Base-by-base conservation (phyloP, 2,329 filamentous ascomycete genomes). In the Aspergillus tanneri region DNA sequence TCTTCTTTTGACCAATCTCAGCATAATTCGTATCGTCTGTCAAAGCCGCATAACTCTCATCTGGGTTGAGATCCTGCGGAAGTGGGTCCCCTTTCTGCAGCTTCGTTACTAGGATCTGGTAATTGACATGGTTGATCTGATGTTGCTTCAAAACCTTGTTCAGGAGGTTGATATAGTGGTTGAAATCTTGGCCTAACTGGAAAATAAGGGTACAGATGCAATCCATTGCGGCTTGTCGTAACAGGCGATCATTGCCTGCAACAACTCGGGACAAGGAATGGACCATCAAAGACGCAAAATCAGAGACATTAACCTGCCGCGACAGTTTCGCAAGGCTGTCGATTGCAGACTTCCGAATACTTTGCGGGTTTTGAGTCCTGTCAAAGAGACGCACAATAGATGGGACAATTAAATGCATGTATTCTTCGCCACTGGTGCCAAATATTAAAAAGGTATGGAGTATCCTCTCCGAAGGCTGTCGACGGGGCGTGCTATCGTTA, bases 351-450 rank as follows among this genome's bases (percentile, higher is more conserved):
- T 90, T 95, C 44, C 90, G 82, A 39, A 96, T 83, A 50, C 86
- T 86, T 1, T 82, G 76, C 6, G 90, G 90, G 54, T 95, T 88
- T 9, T 87, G 85, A 24, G 87, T 82, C 63, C 90, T 95, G 67
- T 99, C 92, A 63, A 99, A 97, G 40, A 96, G 87, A 36, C 87
- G 85, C 7, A 99, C 91, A 62, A 99, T 90, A 27, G 95, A 90
- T 0, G 93, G 93, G 43, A 99, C 89, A 57, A 99, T 97, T 43
- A 99, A 78, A 67, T 99, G 93, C 93, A 99, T 99, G 68, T 99
- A 99, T 67, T 99, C 93, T 67, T 99, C 93, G 9, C 88, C 88
- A 63, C 91, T 97, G 0, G 91, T 86, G 1, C 95, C 95, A 66
- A 99, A 99, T 0, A 99, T 88, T 22, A 99, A 75, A 69, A 99